Base-by-base conservation (phyloP, 1,284 basidiomycete genomes). In the Takashimella tepidaria region DNA sequence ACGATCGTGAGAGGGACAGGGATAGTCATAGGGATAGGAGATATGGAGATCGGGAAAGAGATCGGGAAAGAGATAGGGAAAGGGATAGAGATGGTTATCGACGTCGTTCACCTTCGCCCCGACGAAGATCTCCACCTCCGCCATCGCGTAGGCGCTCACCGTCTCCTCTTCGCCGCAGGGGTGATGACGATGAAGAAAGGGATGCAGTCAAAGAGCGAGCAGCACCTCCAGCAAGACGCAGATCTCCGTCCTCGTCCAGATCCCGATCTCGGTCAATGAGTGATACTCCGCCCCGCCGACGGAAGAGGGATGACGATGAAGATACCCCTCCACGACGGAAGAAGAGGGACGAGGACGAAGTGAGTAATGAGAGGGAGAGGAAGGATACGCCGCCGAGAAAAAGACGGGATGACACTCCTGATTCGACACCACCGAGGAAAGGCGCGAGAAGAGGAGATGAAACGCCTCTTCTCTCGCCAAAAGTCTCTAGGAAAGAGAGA, bases 261-360 rank as follows among this genome's bases (percentile, higher is more conserved):
- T 13, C 44, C 45, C 5, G 43, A 40, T 13, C 40, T 49, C 2
- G 43, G 47, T 3, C 45, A 42, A 21, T 46, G 46, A 22, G 44
- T 23, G 51, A 43, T 23, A 57, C 56, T 1, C 56, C 56, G 3
- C 57, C 57, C 20, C 56, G 52, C 25, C 49, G 47, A 4, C n/a
- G n/a, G n/a, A 22, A 31, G 3, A 31, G 22, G 13, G 47, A 48
- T n/a, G 56, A 58, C 13, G 57, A 58, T 19, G 56, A 58, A 19
- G 57, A 58, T 27, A 48, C 57, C 16, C 50, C 53, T 3, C 52
- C 47, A 5, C 50, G 47, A 16, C 41, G 31, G 31, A 23, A 23
- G 1, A 40, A 46, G 5, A 43, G 45, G 5, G 47, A 56, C 3
- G 51, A 56, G 25, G 12, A 25, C 16, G 45, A 41, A 1, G 26